Conservation (phyloP, 2,329 filamentous ascomycete species). For the Colletotrichum abscissum region DNA sequence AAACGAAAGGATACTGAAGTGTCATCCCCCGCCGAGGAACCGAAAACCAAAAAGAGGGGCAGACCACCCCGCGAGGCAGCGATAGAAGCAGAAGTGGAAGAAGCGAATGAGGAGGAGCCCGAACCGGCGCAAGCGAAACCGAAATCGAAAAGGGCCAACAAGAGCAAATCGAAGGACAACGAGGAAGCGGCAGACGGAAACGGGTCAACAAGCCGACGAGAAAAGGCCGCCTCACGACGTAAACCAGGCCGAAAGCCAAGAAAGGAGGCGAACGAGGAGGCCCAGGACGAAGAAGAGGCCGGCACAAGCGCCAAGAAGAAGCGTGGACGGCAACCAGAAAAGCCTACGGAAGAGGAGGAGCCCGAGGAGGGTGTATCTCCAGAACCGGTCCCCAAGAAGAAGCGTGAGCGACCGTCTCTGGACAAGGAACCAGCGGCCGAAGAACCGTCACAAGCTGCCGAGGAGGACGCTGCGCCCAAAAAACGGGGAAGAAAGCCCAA, state of each 20-base stretch:
- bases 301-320: not conserved
- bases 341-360: not conserved
- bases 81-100: not conserved
- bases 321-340: not conserved
- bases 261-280: constrained; percentile 2
- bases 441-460: constrained; percentile 10
- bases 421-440: constrained; percentile 29
- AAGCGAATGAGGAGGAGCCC: not conserved
- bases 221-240: not conserved
- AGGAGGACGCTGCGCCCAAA: constrained; percentile 24
- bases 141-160: not conserved
- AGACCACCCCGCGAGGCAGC: constrained; percentile 16
- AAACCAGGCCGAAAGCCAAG: constrained; percentile 1
- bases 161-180: not conserved
- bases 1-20: constrained; percentile 11
- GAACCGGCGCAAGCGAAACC: constrained; percentile 9
- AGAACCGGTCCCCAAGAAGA: constrained; percentile 37
- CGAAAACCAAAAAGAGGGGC: constrained; percentile 19
- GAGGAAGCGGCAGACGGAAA: not conserved
- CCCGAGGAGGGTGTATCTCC: constrained; percentile 36
- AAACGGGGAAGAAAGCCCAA: constrained; percentile 21
- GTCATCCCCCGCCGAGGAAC: not conserved
- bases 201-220: not conserved
- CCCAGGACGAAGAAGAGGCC: not conserved
- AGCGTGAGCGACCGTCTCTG: constrained; percentile 43